Conservation (phyloP, 2,329 filamentous ascomycete genomes). For the Colletotrichum paranaense region DNA sequence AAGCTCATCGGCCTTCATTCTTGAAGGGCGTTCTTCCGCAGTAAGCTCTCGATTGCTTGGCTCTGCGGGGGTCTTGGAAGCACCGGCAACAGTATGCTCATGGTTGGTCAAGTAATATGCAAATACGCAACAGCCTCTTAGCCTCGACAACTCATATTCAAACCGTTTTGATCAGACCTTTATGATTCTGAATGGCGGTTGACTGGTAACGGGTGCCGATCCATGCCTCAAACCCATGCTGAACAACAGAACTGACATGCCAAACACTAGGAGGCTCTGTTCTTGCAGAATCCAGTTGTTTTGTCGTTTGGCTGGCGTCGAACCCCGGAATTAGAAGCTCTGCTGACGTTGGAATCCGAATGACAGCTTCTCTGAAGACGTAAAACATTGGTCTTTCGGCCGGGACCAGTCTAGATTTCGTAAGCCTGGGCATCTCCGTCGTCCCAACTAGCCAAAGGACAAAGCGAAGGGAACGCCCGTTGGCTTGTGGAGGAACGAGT, state of each 20-base stretch:
- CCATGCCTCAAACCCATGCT: neutral
- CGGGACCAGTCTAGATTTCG: constrained; percentile 4
- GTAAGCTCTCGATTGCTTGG: constrained; percentile 17
- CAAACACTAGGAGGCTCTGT: neutral
- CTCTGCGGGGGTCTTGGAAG: constrained; percentile 33
- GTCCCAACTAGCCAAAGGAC: constrained; percentile 21
- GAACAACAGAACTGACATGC: neutral
- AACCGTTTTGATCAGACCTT: neutral
- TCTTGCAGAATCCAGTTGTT: neutral
- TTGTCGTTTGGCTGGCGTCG: neutral
- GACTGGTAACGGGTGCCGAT: neutral
- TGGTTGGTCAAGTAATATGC: neutral
- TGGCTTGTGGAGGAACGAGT: constrained; percentile 3
- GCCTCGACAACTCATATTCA: neutral
- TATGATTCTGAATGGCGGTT: neutral
- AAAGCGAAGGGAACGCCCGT: constrained; percentile 13
- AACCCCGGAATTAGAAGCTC: neutral
- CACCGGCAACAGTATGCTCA: constrained; percentile 6
- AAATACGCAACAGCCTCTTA: neutral
- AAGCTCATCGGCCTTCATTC: constrained; percentile 23
- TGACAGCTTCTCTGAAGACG: neutral
- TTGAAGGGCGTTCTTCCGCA: neutral
- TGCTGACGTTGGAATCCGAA: neutral
- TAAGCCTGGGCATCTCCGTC: constrained; percentile 11
- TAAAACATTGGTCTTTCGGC: constrained; percentile 4